Conservation (phyloP, 2,329 filamentous ascomycete genomes). For the Fusarium irregulare region DNA sequence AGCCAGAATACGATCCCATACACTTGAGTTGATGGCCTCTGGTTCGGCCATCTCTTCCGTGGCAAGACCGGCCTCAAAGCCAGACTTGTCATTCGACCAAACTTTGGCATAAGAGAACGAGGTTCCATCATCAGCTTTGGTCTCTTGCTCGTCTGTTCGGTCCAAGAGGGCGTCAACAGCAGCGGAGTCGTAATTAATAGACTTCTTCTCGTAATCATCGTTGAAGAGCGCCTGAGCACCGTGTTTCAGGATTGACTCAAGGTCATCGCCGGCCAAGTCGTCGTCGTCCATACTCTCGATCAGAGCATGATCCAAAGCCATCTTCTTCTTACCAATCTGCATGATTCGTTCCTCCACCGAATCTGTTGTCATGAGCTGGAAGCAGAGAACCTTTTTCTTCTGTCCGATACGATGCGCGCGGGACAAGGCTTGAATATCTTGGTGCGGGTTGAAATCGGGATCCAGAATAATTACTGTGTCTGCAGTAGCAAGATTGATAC, state of each 20-base stretch:
- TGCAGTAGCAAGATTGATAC: conserved; percentile 95
- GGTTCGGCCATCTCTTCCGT: conserved; percentile 63
- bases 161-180: conserved; percentile 94
- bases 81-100: conserved; percentile 85
- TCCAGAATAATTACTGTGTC: conserved; percentile 99
- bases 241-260: conserved; percentile 88
- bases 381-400: conserved; percentile 93
- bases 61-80: conserved; percentile 72
- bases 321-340: conserved; percentile 94
- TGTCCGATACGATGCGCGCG: conserved; percentile 97
- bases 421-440: conserved; percentile 95
- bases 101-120: conserved; percentile 92
- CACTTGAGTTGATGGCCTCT: conserved; percentile 69
- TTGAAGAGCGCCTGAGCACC: conserved; percentile 89
- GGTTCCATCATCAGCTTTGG: conserved; percentile 75
- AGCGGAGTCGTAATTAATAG: conserved; percentile 83
- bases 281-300: conserved; percentile 91
- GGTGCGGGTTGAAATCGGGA: conserved; percentile 96
- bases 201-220: conserved; percentile 74
- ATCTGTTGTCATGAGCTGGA: conserved; percentile 90
- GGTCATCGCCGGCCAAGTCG: conserved; percentile 80
- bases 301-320: conserved; percentile 93
- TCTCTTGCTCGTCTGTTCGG: conserved; percentile 82
- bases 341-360: conserved; percentile 96
- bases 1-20: conserved; percentile 92